Evolutionary conservation across 2,329 filamentous ascomycete genomes (phyloP).

Genomic region (Hymenoscyphus fructigenus): DNA sequence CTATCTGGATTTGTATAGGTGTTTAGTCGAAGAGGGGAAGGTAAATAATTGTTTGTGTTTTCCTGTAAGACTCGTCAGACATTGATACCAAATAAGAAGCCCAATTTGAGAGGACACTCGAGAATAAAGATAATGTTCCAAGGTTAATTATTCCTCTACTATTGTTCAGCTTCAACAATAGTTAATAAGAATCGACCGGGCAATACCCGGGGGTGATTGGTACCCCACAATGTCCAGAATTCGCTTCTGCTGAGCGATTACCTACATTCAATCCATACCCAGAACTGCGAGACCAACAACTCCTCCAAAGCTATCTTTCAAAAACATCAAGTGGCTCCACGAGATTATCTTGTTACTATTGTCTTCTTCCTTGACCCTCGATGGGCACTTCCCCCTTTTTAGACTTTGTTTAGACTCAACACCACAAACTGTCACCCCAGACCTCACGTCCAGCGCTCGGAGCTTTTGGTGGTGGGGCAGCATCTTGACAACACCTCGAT

Average conservation of each 20-base stretch:
- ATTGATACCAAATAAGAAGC: neutral
- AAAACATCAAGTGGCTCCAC: neutral
- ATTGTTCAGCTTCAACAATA: neutral
- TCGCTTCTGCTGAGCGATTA: slow-evolving; percentile 4
- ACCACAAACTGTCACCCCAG: neutral
- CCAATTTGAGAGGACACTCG: neutral
- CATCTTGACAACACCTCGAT: slow-evolving; percentile 16
- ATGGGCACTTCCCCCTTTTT: neutral
- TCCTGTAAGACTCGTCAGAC: neutral
- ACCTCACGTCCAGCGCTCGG: neutral
- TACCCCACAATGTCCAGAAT: slow-evolving; percentile 1
- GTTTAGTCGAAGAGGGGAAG: neutral
- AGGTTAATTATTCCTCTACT: neutral
- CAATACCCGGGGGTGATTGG: slow-evolving; percentile 1
- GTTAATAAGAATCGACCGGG: neutral
- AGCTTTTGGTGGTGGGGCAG: slow-evolving; percentile 25
- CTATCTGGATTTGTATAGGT: slow-evolving; percentile 2
- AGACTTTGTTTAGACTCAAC: neutral
- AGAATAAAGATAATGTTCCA: neutral
- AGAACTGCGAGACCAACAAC: neutral
- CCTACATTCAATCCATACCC: neutral
- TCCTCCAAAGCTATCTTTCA: neutral
- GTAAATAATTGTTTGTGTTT: neutral
- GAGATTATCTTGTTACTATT: neutral
- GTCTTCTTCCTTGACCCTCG: neutral